phyloP scores from a whole-genome alignment of 257 asterid genomes.

The Nicotiana noctiflora region DNA sequence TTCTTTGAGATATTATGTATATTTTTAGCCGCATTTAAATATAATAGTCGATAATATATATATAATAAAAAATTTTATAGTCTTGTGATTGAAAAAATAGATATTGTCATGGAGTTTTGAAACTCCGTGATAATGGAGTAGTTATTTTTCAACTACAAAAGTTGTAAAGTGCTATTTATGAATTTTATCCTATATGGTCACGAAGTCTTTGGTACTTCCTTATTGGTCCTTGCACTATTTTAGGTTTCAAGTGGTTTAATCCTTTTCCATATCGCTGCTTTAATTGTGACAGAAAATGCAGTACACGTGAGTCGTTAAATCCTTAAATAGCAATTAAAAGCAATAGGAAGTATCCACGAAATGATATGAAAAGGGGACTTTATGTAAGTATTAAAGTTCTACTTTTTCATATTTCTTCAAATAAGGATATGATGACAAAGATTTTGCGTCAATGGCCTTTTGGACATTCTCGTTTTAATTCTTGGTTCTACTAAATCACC shows the following conservation, averaged over 20 bases:
- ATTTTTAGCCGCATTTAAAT: too few species aligned
- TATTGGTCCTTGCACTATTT: neutral
- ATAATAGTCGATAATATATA: too few species aligned
- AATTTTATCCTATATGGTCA: neutral
- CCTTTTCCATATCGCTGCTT: neutral
- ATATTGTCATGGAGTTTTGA: too few species aligned
- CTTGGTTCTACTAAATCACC: neutral
- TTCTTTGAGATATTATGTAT: neutral
- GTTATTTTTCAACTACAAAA: too few species aligned
- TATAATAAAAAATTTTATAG: too few species aligned
- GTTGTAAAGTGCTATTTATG: too few species aligned
- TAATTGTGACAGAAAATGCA: neutral
- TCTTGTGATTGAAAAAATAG: too few species aligned
- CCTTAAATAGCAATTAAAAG: neutral
- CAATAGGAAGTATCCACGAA: too few species aligned
- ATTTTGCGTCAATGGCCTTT: neutral
- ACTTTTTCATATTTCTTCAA: neutral
- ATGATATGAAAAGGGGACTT: neutral
- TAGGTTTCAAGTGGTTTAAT: neutral
- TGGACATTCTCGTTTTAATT: neutral
- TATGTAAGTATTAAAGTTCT: neutral
- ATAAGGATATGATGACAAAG: neutral
- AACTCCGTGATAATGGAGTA: too few species aligned
- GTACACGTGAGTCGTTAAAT: neutral
- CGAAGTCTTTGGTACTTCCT: neutral